Percentiles rank a stretch among this genome's conserved stretches.
Conservation (phyloP, 2,329 filamentous ascomycete species). For the Thermothelomyces thermophilus region DNA sequence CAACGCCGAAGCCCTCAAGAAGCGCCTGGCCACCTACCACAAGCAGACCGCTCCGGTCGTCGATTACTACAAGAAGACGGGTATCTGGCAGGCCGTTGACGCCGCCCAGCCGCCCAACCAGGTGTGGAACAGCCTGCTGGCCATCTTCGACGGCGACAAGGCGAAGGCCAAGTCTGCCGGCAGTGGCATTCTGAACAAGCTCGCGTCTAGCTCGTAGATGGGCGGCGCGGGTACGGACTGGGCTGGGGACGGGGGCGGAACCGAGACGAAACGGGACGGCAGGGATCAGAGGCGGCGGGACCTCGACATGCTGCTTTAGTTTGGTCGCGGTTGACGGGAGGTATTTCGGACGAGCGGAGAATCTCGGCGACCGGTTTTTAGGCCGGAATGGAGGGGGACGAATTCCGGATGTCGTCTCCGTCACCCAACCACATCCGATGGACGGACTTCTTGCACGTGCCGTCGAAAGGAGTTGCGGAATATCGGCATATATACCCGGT, state of each 20-base stretch:
- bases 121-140: constrained; percentile 89
- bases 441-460: constrained; percentile 1
- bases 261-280: neutral
- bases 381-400: neutral
- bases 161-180: constrained; percentile 36
- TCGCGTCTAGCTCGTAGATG: constrained; percentile 27
- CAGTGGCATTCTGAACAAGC: constrained; percentile 38
- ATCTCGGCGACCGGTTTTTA: neutral
- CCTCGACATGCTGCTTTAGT: constrained; percentile 14
- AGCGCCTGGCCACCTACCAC: constrained; percentile 90
- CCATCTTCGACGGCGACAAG: constrained; percentile 68
- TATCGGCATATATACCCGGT: constrained; percentile 6
- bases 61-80: constrained; percentile 92
- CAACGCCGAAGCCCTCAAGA: constrained; percentile 92
- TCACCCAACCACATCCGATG: constrained; percentile 2
- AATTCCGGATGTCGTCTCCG: neutral
- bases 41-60: constrained; percentile 88
- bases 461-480: constrained; percentile 8
- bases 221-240: constrained; percentile 11
- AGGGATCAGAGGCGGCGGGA: neutral
- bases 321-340: constrained; percentile 10
- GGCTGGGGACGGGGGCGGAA: constrained; percentile 1
- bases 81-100: constrained; percentile 94
- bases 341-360: neutral
- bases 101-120: constrained; percentile 92